Conservation (phyloP, 2,329 filamentous ascomycete genomes). For the Fusarium temperatum region DNA sequence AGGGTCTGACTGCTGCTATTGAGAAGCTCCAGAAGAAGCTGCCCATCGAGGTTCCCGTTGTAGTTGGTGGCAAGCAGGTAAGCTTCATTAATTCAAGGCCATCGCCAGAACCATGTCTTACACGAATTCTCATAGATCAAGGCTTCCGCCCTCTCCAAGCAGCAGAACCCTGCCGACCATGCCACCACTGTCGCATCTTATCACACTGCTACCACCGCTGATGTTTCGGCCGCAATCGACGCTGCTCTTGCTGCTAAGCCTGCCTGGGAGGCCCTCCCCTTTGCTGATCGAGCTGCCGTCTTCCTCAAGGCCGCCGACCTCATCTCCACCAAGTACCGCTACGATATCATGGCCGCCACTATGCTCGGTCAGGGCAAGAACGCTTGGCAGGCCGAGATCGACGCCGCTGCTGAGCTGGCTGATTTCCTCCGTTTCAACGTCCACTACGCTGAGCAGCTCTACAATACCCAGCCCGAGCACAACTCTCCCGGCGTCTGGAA, state of each 20-base stretch:
- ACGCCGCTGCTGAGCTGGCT: constrained; percentile 88
- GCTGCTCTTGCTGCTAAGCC: constrained; percentile 86
- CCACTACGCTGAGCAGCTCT: constrained; percentile 90
- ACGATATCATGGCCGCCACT: constrained; percentile 94
- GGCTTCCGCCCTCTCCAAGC: constrained; percentile 70
- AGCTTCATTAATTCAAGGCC: constrained; percentile 31
- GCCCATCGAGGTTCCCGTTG: constrained; percentile 81
- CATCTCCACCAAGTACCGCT: constrained; percentile 90
- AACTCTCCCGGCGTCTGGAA: constrained; percentile 91
- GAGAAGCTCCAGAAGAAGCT: constrained; percentile 73
- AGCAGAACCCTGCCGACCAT: constrained; percentile 87
- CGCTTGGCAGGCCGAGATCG: constrained; percentile 99
- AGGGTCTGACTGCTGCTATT: constrained; percentile 78
- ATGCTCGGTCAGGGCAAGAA: constrained; percentile 99
- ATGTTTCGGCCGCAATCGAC: constrained; percentile 83
- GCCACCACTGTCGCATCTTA: constrained; percentile 80
- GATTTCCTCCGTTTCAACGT: constrained; percentile 97
- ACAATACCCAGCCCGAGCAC: constrained; percentile 85
- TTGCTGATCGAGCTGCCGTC: constrained; percentile 88
- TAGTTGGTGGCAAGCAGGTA: constrained; percentile 85
- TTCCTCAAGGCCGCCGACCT: constrained; percentile 97
- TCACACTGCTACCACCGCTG: constrained; percentile 78
- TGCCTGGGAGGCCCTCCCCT: constrained; percentile 86
- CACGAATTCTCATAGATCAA: constrained; percentile 62
- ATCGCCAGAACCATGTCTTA: constrained; percentile 10